These are phyloP conservation scores for Monosporascus sp. DNA, from an alignment of 2,329 filamentous ascomycete species.

Conservation along the genomic window DNA sequence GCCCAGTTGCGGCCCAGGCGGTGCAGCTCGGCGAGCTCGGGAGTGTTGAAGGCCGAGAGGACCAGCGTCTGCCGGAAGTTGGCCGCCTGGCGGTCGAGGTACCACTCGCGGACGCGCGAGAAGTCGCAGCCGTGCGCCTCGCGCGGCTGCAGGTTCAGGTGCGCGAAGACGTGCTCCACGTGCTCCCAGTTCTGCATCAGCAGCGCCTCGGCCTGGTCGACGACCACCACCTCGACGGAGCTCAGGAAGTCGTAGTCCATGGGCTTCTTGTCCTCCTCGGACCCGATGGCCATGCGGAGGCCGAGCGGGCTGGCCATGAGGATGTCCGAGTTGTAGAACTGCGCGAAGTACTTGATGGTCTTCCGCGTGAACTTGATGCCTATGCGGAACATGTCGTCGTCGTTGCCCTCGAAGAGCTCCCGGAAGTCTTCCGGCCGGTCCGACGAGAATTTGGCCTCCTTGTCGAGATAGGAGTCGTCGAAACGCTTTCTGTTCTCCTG, in stretches of 20 bases:
- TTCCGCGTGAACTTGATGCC: constrained; percentile 97
- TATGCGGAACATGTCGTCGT: constrained; percentile 94
- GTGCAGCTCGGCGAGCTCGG: constrained; percentile 78
- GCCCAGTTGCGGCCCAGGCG: constrained; percentile 74
- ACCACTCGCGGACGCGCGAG: constrained; percentile 83
- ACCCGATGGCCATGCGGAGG: constrained; percentile 83
- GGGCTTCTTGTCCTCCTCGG: constrained; percentile 62
- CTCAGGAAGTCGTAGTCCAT: constrained; percentile 85
- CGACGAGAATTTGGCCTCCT: constrained; percentile 61
- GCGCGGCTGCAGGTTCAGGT: constrained; percentile 85
- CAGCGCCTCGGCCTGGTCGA: constrained; percentile 89
- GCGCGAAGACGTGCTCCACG: constrained; percentile 83
- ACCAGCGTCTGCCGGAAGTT: constrained; percentile 82
- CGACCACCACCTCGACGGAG: constrained; percentile 83
- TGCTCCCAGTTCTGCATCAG: constrained; percentile 99
- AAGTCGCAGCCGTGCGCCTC: constrained; percentile 93
- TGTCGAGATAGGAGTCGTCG: constrained; percentile 71
- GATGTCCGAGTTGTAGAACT: constrained; percentile 95
- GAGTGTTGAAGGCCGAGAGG: constrained; percentile 76
- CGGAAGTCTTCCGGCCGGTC: constrained; percentile 82
- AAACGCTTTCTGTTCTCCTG: constrained; percentile 95
- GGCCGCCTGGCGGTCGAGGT: constrained; percentile 79
- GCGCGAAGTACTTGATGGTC: constrained; percentile 88
- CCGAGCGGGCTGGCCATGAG: constrained; percentile 88
- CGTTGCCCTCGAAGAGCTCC: constrained; percentile 87